These are phyloP conservation scores for Heterobasidion irregulare DNA, from an alignment of 1,284 basidiomycete species.

Conservation along the genomic window DNA sequence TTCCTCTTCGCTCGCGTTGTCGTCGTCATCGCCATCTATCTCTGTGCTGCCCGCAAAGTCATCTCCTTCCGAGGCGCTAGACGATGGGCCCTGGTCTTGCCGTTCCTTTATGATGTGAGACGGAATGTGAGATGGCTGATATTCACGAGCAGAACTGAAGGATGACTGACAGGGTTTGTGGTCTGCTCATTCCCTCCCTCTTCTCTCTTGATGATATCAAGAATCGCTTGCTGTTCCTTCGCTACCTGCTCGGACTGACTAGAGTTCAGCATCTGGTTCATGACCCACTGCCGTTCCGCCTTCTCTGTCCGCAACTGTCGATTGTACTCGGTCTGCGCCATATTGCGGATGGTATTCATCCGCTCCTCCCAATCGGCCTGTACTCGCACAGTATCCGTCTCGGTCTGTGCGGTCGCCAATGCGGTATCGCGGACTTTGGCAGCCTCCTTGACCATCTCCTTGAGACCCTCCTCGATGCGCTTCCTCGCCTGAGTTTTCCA, in stretches of 20 bases:
- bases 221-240: conserved; percentile 12
- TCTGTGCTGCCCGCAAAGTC: not conserved
- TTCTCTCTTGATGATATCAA: conserved; percentile 10
- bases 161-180: not conserved
- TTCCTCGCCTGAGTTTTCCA: conserved; percentile 8
- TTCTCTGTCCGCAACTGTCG: conserved; percentile 4
- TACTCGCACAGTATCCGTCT: conserved; percentile 4
- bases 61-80: not conserved
- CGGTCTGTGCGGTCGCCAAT: not conserved
- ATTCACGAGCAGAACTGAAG: not conserved
- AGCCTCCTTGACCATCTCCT: conserved; percentile 1
- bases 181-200: not conserved
- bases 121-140: not conserved
- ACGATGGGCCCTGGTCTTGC: not conserved
- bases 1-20: conserved; percentile 3
- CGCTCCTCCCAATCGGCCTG: conserved; percentile 5
- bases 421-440: conserved; percentile 4
- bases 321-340: conserved; percentile 10
- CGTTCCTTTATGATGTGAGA: not conserved
- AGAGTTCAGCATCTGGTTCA: conserved; percentile 1
- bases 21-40: not conserved
- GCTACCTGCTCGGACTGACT: conserved; percentile 9
- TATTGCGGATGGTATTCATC: conserved; percentile 7
- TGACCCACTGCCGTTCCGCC: conserved; percentile 8
- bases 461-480: conserved; percentile 6